Evolutionary conservation across 1,284 basidiomycete species (phyloP).

Genomic region (Mycosarcoma maydis): DNA sequence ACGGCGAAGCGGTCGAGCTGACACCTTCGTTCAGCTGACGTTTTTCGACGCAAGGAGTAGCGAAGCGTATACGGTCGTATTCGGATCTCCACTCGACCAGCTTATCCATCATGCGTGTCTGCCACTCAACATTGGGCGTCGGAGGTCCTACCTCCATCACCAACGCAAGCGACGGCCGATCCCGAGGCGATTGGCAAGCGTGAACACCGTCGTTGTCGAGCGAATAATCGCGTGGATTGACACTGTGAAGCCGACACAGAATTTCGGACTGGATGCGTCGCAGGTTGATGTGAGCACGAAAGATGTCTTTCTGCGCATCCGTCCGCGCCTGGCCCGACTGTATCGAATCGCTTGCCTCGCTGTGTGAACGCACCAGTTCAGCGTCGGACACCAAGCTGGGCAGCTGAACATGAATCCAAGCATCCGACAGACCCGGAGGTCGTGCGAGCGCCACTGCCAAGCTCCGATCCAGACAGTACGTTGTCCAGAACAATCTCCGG

Average conservation of each 20-base stretch:
- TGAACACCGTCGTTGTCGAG: conserved; percentile 40
- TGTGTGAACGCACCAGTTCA: conserved; percentile 19
- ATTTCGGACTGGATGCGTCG: conserved; percentile 47
- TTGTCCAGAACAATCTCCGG: conserved; percentile 44
- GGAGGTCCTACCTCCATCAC: conserved; percentile 47
- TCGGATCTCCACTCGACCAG: conserved; percentile 36
- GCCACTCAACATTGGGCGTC: conserved; percentile 47
- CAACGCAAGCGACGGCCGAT: conserved; percentile 26
- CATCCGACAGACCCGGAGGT: conserved; percentile 44
- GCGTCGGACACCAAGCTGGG: conserved; percentile 30
- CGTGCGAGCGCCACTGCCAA: conserved; percentile 33
- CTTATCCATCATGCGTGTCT: conserved; percentile 44
- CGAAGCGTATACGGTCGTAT: conserved; percentile 15
- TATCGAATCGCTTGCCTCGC: background rate
- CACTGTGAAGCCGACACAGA: conserved; percentile 42
- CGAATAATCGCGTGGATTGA: conserved; percentile 47
- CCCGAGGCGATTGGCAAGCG: conserved; percentile 12
- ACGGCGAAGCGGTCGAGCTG: conserved; percentile 32
- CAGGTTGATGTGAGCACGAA: conserved; percentile 34
- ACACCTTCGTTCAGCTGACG: conserved; percentile 9
- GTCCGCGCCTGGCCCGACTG: background rate
- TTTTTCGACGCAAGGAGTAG: background rate
- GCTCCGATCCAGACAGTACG: conserved; percentile 45
- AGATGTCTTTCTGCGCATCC: conserved; percentile 39
- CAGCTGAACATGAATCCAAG: conserved; percentile 45